Base-by-base conservation (phyloP, 352 stramenopile species). In the Phytophthora foliorum region DNA sequence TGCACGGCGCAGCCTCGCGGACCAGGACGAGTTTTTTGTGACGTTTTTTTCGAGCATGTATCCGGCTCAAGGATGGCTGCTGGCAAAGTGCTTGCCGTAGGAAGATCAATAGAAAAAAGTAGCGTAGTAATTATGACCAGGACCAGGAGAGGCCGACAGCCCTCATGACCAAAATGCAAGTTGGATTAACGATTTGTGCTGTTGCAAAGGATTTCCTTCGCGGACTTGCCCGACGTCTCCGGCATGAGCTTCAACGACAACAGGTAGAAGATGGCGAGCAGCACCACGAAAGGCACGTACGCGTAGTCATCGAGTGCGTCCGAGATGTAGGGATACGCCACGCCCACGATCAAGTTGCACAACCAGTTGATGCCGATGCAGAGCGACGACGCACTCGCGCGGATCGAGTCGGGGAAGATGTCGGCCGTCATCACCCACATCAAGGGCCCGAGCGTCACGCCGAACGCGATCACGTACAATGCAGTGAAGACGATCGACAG, bases 21-120 rank as follows among this genome's bases (percentile, higher is more conserved):
- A 96, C 73, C 86, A 94, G 55, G 88, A 94, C 56, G 88, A 94
- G 70, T 94, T 94, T 60, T 93, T 94, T 48, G 82, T 93, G 45
- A 91, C 84, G 31, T 70, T 96, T 31, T 94, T 96, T 48, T 90
- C 84, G 17, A 87, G 88, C 39, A 90, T 94, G 64, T 96, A 93
- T 68, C 88, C 89, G 21, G 81, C 82, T 27, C 84, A 95, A 38
- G 74, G 77, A 41, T 96, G 88, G 88, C 61, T 96, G 34, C 69
- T 96, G 17, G 84, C 80, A 10, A 95, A 95, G 67, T 93, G 85
- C 54, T 46, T 82, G 25, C 61, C 78, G 16, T 82, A 61, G 60
- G 31, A 38, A 69, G 31, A 46, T 27, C 4, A 49, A 64, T 66
- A 67, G 60, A 45, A 66, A 74, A 63, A 51, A 48, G 17, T 59